These are phyloP conservation scores for Coemansia sp. DNA, from an alignment of 192 early-diverging fungal species.

Conservation along the genomic window DNA sequence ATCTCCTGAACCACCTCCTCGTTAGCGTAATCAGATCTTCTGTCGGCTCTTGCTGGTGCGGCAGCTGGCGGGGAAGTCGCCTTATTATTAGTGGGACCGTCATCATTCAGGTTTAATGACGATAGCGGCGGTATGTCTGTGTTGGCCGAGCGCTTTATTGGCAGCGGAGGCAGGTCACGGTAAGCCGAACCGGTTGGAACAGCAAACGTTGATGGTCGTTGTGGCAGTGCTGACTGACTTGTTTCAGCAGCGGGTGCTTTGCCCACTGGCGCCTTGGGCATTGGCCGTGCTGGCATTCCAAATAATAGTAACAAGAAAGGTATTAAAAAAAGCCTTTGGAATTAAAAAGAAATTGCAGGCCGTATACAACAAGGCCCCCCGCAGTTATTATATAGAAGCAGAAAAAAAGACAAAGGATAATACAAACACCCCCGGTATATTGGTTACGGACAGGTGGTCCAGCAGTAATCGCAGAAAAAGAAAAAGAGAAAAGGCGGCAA, in stretches of 20 bases:
- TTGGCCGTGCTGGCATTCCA: conserved; percentile 15
- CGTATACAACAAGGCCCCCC: too few relatives aligned
- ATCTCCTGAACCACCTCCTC: neutral
- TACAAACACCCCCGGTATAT: neutral
- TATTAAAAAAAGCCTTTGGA: neutral
- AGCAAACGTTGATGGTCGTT: neutral
- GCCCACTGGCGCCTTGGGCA: conserved; percentile 10
- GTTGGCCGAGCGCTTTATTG: neutral
- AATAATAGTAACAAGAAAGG: neutral
- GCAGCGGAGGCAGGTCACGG: conserved; percentile 5
- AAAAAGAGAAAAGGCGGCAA: neutral
- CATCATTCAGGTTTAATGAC: conserved; percentile 12
- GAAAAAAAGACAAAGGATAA: neutral
- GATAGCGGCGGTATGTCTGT: neutral
- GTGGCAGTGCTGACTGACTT: neutral
- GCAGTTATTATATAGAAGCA: too few relatives aligned
- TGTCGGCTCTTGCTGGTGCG: neutral
- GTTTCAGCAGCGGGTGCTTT: neutral
- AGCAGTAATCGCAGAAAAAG: neutral
- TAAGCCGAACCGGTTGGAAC: neutral
- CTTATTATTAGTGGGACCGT: neutral
- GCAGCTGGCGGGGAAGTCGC: neutral
- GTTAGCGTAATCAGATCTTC: neutral
- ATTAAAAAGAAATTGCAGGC: too few relatives aligned
- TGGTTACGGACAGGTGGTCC: neutral